Evolutionary conservation across 768 basidiomycete genomes (phyloP), one percentile per base, ranked within the genome.

Genomic region (Suillus discolor): DNA sequence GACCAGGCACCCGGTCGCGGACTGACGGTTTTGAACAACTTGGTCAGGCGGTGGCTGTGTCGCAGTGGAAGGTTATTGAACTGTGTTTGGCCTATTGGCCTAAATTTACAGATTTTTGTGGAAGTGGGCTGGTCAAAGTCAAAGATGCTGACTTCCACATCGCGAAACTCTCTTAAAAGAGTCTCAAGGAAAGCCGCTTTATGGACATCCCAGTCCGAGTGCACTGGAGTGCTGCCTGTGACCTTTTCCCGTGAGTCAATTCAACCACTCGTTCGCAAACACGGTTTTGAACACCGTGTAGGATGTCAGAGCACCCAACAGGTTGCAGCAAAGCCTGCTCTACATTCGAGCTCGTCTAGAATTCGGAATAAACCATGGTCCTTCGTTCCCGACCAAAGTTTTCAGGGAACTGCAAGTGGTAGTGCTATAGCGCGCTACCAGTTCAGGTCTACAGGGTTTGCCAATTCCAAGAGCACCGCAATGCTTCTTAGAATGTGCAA

Each of bases 401-500:
- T 74, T 28, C 73, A 76, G 51, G 66, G 66, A 36, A 74, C 76
- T 1, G 68, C 71, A 41, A 55, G 41, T 34, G 61, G 70, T 44
- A 71, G 73, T 7, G 60, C 70, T 41, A 62, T 71, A 60, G 73
- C 75, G 6, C 75, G 77, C 25, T 76, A 75, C 61, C 79, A 78
- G 44, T 76, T 72, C 20, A 74, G 75, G 39, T 73, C 80, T 8
- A 69, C 70, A 8, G 57, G 70, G 47, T 61, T 62, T 44, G 54
- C 62, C 57, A 60, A 63, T 39, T 67, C 68, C 45, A 75, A 79
- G 65, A 62, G 20, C 15, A 6, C 18, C 77, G 62, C 67, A 75
- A 34, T 68, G 85, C 12, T 20, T 23, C 73, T 80, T 63, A 60
- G 70, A 74, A 4, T 71, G 79, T 60, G 59, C 41, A 73, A 77